phyloP scores from a whole-genome alignment of 768 basidiomycete species.

The Macrocybe gigantea region DNA sequence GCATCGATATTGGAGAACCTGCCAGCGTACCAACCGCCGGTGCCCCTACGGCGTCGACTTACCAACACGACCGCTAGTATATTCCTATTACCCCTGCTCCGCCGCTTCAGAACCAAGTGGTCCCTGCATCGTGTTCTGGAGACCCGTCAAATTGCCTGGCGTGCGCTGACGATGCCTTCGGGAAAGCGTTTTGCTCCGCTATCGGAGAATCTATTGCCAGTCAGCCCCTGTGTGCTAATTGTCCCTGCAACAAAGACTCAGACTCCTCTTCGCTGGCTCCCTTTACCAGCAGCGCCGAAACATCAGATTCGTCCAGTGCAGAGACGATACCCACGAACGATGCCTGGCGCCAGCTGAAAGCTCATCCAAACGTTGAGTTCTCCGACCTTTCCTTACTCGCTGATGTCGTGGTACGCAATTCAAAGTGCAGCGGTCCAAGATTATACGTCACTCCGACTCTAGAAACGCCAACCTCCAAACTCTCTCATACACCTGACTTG shows the following conservation, averaged over 20 bases:
- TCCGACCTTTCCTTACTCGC: conserved; percentile 80
- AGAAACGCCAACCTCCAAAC: conserved; percentile 44
- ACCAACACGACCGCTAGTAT: conserved; percentile 36
- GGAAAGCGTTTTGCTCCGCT: conserved; percentile 81
- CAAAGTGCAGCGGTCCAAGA: conserved; percentile 69
- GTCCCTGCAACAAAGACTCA: conserved; percentile 31
- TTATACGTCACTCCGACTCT: conserved; percentile 52
- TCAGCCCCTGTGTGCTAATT: conserved; percentile 47
- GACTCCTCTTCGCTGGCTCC: background rate
- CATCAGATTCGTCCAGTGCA: conserved; percentile 4
- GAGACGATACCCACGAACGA: conserved; percentile 74
- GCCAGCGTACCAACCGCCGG: conserved; percentile 74
- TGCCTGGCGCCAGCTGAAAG: conserved; percentile 81
- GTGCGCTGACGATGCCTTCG: conserved; percentile 81
- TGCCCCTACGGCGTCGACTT: conserved; percentile 66
- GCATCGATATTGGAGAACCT: conserved; percentile 72
- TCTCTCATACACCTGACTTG: conserved; percentile 25
- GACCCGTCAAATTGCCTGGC: conserved; percentile 84
- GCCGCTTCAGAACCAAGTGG: conserved; percentile 9
- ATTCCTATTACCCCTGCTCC: conserved; percentile 41
- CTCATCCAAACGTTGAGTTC: conserved; percentile 84
- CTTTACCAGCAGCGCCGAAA: no score
- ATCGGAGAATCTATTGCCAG: conserved; percentile 57
- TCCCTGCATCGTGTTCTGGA: conserved; percentile 60
- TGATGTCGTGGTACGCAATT: conserved; percentile 81